Percentiles rank a stretch among this genome's conserved stretches.
Conservation (phyloP, 208 protist species). For the Blastocrithidia nonstop region DNA sequence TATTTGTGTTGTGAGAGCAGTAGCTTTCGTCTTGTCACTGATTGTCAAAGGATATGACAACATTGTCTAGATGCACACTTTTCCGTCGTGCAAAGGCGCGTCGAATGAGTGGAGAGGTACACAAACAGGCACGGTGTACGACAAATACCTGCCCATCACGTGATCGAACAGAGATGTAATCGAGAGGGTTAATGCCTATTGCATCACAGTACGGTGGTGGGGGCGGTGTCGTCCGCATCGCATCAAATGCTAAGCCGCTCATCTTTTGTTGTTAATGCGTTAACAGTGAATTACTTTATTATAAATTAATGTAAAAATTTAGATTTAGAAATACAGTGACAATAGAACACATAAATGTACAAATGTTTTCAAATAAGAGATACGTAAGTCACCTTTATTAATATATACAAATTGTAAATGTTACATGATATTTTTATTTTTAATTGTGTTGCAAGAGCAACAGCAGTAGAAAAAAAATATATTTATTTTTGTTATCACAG, state of each 20-base stretch:
- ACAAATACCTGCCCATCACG: conserved; percentile 37
- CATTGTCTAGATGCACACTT: conserved; percentile 9
- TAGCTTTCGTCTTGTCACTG: too few relatives aligned
- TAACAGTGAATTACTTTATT: too few relatives aligned
- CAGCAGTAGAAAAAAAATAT: too few relatives aligned
- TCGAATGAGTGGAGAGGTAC: conserved; percentile 40
- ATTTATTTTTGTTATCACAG: too few relatives aligned
- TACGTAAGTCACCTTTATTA: too few relatives aligned
- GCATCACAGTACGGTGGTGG: conserved; percentile 66
- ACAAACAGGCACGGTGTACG: conserved; percentile 38
- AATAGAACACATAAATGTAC: not conserved
- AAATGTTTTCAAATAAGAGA: not conserved
- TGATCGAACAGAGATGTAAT: conserved; percentile 49
- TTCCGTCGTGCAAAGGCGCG: conserved; percentile 29
- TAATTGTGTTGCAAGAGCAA: too few relatives aligned
- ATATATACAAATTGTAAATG: too few relatives aligned
- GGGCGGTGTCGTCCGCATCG: conserved; percentile 73
- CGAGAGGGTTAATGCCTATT: conserved; percentile 26
- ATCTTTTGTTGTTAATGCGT: conserved; percentile 7
- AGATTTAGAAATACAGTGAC: not conserved
- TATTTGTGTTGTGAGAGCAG: too few relatives aligned
- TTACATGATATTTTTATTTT: too few relatives aligned
- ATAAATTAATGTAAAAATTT: not conserved
- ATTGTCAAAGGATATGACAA: conserved; percentile 15
- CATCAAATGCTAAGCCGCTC: conserved; percentile 56